A percentile compares a stretch with the other conserved stretches of the same genome.
phyloP scores from a whole-genome alignment of 306 rosid genomes.

The cucumber (Cucumis sativus) region DNA sequence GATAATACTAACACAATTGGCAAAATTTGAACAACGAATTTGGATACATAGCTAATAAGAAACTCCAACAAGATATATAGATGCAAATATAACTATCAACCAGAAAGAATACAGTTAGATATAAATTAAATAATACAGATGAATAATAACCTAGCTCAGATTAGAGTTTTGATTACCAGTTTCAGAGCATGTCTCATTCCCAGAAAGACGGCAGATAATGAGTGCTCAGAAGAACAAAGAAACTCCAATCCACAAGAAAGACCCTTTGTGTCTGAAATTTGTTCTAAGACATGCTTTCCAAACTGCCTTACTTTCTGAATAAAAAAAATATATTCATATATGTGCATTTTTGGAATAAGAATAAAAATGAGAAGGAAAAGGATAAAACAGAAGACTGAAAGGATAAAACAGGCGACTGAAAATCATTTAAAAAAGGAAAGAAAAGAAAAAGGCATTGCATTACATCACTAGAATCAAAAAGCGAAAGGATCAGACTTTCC shows the following conservation, averaged over 20 bases:
- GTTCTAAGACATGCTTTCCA: slow-evolving; percentile 86
- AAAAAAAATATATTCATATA: not conserved
- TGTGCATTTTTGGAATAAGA: not conserved
- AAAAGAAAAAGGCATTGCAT: not conserved
- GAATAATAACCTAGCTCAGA: slow-evolving; percentile 9
- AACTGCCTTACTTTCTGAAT: slow-evolving; percentile 69
- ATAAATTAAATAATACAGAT: not conserved
- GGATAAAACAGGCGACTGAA: not conserved
- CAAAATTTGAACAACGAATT: not conserved
- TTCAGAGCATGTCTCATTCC: slow-evolving; percentile 86
- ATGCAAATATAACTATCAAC: slow-evolving; percentile 12
- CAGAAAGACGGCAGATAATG: slow-evolving; percentile 43
- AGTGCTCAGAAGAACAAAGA: slow-evolving; percentile 50
- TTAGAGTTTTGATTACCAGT: slow-evolving; percentile 44
- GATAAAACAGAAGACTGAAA: not conserved
- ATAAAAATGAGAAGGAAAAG: not conserved
- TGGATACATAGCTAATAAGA: not conserved
- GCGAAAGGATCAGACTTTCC: slow-evolving; percentile 82
- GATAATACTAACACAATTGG: not conserved
- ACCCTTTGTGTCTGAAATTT: slow-evolving; percentile 66
- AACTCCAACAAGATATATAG: not conserved
- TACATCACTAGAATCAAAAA: slow-evolving; percentile 81
- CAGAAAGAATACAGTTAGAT: not conserved
- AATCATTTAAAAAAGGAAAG: not conserved
- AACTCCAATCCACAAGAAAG: slow-evolving; percentile 78